Conservation (phyloP, 257 asterid species). For the Echium plantagineum region DNA sequence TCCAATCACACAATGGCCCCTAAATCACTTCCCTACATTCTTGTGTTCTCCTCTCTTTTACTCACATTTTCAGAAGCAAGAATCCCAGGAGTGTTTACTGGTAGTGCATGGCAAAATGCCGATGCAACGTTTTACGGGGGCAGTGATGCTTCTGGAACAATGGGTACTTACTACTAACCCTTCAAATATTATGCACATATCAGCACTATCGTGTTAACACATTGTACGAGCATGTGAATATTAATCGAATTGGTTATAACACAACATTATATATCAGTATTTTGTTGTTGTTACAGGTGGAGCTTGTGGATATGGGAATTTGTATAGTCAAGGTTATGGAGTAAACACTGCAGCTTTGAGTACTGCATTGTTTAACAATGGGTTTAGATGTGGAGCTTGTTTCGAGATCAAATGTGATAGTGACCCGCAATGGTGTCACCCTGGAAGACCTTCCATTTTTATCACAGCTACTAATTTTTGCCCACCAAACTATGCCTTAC, state of each 20-base stretch:
- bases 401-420: slow-evolving; percentile 56
- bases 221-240: no score
- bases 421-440: slow-evolving; percentile 48
- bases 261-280: no score
- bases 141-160: slow-evolving; percentile 58
- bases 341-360: slow-evolving; percentile 67
- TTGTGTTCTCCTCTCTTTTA: neutral
- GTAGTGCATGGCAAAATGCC: slow-evolving; percentile 40
- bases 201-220: no score
- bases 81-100: slow-evolving; percentile 41
- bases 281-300: slow-evolving; percentile 50
- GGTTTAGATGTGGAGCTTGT: slow-evolving; percentile 67
- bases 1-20: neutral
- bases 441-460: slow-evolving; percentile 26
- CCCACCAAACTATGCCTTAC: slow-evolving; percentile 25
- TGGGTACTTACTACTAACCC: slow-evolving; percentile 29
- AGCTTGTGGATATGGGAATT: slow-evolving; percentile 75
- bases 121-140: slow-evolving; percentile 69
- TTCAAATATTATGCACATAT: no score
- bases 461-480: slow-evolving; percentile 29
- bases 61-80: slow-evolving; percentile 16
- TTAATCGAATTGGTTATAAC: no score
- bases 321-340: slow-evolving; percentile 71
- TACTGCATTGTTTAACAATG: slow-evolving; percentile 67
- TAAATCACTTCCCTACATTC: slow-evolving; percentile 14